These are phyloP conservation scores for Aspergillus sp. DNA, from an alignment of 2,329 filamentous ascomycete genomes.

Conservation along the genomic window DNA sequence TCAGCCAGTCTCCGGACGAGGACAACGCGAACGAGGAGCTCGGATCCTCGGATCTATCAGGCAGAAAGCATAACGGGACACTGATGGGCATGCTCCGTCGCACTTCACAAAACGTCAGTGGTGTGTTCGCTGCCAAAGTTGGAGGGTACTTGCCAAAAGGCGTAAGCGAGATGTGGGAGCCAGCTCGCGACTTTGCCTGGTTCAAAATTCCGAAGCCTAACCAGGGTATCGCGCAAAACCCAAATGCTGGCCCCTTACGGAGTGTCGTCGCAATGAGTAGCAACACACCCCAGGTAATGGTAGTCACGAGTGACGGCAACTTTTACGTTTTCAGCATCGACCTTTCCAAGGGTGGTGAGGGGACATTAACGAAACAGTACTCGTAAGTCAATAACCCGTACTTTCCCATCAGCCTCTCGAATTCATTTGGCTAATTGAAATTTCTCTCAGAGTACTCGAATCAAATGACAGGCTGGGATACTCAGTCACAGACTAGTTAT, in stretches of 20 bases:
- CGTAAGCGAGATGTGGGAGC: slow-evolving; percentile 98
- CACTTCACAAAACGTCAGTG: slow-evolving; percentile 90
- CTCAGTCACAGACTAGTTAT: slow-evolving; percentile 36
- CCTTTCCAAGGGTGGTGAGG: slow-evolving; percentile 90
- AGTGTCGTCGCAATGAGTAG: slow-evolving; percentile 98
- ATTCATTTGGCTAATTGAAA: not conserved
- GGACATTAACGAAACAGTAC: slow-evolving; percentile 85
- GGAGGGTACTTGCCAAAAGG: slow-evolving; percentile 90
- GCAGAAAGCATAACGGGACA: slow-evolving; percentile 64
- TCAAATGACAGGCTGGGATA: slow-evolving; percentile 44
- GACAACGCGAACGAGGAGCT: slow-evolving; percentile 33
- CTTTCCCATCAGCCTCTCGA: slow-evolving; percentile 14
- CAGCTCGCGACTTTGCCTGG: slow-evolving; percentile 90
- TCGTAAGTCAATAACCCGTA: slow-evolving; percentile 64
- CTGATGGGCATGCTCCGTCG: slow-evolving; percentile 89
- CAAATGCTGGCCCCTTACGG: slow-evolving; percentile 60
- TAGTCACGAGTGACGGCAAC: slow-evolving; percentile 91
- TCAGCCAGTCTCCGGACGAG: slow-evolving; percentile 28
- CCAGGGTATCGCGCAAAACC: slow-evolving; percentile 36
- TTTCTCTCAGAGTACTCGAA: slow-evolving; percentile 40
- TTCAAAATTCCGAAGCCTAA: slow-evolving; percentile 78
- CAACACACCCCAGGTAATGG: slow-evolving; percentile 94
- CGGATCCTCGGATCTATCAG: slow-evolving; percentile 34
- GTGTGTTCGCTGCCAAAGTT: slow-evolving; percentile 81
- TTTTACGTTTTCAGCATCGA: slow-evolving; percentile 97